Conservation (phyloP, 192 early-diverging fungal species). For the Coemansia sp. region DNA sequence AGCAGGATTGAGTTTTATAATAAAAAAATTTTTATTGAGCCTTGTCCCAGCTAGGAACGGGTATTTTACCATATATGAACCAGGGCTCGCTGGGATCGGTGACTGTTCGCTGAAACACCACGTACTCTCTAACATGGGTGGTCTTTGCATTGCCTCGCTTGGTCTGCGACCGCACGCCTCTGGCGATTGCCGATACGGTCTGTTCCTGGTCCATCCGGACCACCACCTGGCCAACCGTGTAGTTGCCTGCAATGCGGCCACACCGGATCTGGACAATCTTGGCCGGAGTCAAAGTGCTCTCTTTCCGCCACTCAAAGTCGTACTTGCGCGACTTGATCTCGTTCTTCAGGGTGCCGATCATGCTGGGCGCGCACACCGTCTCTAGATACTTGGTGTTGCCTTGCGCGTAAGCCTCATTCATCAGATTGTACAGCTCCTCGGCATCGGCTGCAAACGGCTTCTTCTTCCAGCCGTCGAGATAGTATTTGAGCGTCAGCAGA, state of each 20-base stretch:
- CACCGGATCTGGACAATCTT: constrained; percentile 61
- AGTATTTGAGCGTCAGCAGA: constrained; percentile 18
- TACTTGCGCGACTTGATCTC: constrained; percentile 59
- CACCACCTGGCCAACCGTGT: constrained; percentile 62
- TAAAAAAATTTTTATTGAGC: not conserved
- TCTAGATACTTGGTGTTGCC: constrained; percentile 59
- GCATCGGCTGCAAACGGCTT: constrained; percentile 57
- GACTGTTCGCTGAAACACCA: constrained; percentile 66
- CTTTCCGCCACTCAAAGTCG: constrained; percentile 61
- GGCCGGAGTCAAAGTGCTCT: constrained; percentile 55
- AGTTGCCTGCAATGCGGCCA: constrained; percentile 40
- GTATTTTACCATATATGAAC: constrained; percentile 64
- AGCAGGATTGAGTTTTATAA: not conserved
- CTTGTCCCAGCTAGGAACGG: constrained; percentile 40
- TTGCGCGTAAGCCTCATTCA: constrained; percentile 68
- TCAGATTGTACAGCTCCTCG: constrained; percentile 60
- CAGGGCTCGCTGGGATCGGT: constrained; percentile 60
- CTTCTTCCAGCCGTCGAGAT: constrained; percentile 52
- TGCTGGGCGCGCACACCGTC: constrained; percentile 58
- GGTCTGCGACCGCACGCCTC: not conserved
- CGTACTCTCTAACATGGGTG: constrained; percentile 62
- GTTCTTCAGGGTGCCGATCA: constrained; percentile 62
- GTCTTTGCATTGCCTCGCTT: constrained; percentile 55
- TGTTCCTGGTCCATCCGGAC: constrained; percentile 66
- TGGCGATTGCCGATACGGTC: constrained; percentile 27